A percentile compares a stretch with the other conserved stretches of the same genome.
These are phyloP conservation scores for Solanum acaule DNA, from an alignment of 257 asterid species.

Conservation along the genomic window DNA sequence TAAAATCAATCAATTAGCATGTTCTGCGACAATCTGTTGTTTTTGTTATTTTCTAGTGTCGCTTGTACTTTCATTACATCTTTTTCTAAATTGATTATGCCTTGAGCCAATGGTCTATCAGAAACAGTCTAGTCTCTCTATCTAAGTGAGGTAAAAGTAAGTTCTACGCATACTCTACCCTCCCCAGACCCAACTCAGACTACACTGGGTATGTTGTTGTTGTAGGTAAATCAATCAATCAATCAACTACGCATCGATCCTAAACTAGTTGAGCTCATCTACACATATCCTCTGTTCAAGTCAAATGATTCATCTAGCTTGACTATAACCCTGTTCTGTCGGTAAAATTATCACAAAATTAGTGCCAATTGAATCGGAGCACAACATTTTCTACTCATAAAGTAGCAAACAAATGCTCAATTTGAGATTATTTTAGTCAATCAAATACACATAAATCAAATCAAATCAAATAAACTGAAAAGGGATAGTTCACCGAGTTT, in stretches of 20 bases:
- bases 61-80: neutral
- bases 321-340: neutral
- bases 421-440: neutral
- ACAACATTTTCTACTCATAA: neutral
- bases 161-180: too few relatives aligned
- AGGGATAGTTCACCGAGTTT: constrained; percentile 54
- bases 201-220: too few relatives aligned
- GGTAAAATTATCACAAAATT: neutral
- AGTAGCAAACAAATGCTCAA: neutral
- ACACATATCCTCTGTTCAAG: neutral
- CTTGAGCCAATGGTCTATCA: neutral
- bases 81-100: too few relatives aligned
- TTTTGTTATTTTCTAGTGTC: neutral
- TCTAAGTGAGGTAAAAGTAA: too few relatives aligned
- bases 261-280: neutral
- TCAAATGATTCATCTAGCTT: neutral
- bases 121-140: too few relatives aligned
- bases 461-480: neutral
- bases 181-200: too few relatives aligned
- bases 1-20: neutral
- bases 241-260: neutral
- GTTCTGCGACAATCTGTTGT: neutral
- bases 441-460: neutral
- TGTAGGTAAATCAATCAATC: neutral
- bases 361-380: neutral